phyloP scores from a whole-genome alignment of 1,284 basidiomycete genomes.

The Ganoderma meredithae region DNA sequence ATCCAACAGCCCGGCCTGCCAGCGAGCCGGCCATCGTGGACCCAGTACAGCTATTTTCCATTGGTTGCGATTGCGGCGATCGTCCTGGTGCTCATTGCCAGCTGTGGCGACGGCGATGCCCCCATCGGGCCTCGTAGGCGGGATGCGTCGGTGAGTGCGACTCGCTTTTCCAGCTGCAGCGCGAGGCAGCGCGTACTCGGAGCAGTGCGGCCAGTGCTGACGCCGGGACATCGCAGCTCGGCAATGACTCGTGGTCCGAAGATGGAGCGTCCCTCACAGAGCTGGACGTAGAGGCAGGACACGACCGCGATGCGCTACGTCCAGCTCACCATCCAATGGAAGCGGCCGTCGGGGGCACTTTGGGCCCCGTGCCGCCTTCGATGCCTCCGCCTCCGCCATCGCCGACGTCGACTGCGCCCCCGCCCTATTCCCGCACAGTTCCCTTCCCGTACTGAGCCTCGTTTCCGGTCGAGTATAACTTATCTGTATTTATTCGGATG shows the following conservation, averaged over 20 bases:
- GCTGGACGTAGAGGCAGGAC: no score
- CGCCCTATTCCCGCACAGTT: neutral
- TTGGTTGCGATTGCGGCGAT: neutral
- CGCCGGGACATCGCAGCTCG: neutral
- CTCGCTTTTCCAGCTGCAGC: neutral
- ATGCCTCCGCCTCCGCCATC: neutral
- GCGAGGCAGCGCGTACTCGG: no score
- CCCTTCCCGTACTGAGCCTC: neutral
- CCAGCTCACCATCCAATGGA: neutral
- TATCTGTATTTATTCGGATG: conserved; percentile 4
- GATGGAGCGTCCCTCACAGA: neutral
- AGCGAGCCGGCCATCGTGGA: neutral
- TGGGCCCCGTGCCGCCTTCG: neutral
- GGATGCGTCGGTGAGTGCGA: neutral
- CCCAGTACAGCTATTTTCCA: neutral
- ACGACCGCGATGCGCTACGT: neutral
- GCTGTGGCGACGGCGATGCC: neutral
- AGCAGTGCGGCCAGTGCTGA: no score
- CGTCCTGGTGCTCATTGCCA: neutral
- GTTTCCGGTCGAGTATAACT: neutral
- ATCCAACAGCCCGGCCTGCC: neutral
- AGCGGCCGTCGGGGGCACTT: neutral
- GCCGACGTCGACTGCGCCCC: neutral
- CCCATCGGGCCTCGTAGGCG: neutral
- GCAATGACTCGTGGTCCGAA: neutral